These are phyloP conservation scores for Nemania diffusa DNA, from an alignment of 2,329 filamentous ascomycete species.

Conservation along the genomic window DNA sequence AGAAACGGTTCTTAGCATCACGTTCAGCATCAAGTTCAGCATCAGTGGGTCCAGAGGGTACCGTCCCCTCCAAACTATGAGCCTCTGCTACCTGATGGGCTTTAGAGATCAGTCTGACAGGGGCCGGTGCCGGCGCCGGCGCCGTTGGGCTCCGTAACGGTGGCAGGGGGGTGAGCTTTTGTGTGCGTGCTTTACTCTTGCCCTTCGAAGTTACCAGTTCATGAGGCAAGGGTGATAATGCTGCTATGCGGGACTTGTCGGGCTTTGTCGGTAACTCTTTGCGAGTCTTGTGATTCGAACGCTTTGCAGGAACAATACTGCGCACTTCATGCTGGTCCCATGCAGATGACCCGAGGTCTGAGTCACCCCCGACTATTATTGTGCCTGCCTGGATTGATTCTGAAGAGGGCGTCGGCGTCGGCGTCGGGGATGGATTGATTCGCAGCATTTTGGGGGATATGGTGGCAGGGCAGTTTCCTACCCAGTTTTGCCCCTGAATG, in stretches of 20 bases:
- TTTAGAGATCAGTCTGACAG: slow-evolving; percentile 26
- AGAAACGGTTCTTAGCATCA: slow-evolving; percentile 57
- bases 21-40: slow-evolving; percentile 46
- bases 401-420: slow-evolving; percentile 45
- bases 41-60: slow-evolving; percentile 16
- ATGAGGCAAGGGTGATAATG: slow-evolving; percentile 13
- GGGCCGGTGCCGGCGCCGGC: slow-evolving; percentile 13
- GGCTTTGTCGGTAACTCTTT: slow-evolving; percentile 45
- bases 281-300: slow-evolving; percentile 37
- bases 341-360: slow-evolving; percentile 34
- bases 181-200: slow-evolving; percentile 24
- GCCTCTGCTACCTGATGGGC: slow-evolving; percentile 3
- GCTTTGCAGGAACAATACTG: slow-evolving; percentile 28
- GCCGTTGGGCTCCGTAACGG: slow-evolving; percentile 23
- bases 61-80: background rate
- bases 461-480: slow-evolving; percentile 39
- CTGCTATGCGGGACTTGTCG: slow-evolving; percentile 30
- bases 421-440: slow-evolving; percentile 47
- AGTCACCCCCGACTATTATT: slow-evolving; percentile 25
- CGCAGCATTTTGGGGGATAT: slow-evolving; percentile 47
- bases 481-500: slow-evolving; percentile 33
- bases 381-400: slow-evolving; percentile 42
- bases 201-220: slow-evolving; percentile 27
- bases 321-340: slow-evolving; percentile 35
- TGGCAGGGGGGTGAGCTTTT: slow-evolving; percentile 19